Evolutionary conservation across 805 yeast genomes (phyloP).

Genomic region (Wickerhamomyces hampshirensis): DNA sequence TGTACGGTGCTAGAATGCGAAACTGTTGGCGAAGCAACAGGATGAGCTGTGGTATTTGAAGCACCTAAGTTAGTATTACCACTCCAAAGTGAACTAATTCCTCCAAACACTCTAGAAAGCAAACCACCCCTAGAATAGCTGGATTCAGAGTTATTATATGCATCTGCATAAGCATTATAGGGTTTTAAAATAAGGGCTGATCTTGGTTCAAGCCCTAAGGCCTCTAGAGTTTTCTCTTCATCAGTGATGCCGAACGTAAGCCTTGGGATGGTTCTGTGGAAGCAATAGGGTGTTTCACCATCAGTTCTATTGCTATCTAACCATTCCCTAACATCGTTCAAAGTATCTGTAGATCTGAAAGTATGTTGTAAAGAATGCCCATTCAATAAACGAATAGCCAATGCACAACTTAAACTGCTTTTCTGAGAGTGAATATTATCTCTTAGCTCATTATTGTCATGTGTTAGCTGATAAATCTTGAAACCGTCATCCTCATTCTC

Average conservation of each 20-base stretch:
- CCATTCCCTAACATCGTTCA: conserved; percentile 59
- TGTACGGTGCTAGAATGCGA: background rate
- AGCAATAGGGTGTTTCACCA: conserved; percentile 38
- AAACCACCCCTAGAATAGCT: conserved; percentile 20
- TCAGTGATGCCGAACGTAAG: conserved; percentile 58
- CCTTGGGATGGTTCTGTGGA: conserved; percentile 54
- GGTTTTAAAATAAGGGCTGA: conserved; percentile 76
- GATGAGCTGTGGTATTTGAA: conserved; percentile 2
- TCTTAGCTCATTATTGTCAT: conserved; percentile 9
- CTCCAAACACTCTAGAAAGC: conserved; percentile 28
- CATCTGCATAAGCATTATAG: conserved; percentile 27
- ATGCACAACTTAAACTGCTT: conserved; percentile 29
- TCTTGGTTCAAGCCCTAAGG: conserved; percentile 61
- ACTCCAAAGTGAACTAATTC: conserved; percentile 32
- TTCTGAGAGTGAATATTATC: conserved; percentile 17
- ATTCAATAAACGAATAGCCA: conserved; percentile 63
- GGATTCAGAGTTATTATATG: conserved; percentile 20
- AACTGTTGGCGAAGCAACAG: too few species aligned
- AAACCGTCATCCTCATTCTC: conserved; percentile 27
- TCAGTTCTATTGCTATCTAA: conserved; percentile 48
- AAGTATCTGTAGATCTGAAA: conserved; percentile 41
- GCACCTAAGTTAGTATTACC: conserved; percentile 2
- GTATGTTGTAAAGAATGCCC: conserved; percentile 52
- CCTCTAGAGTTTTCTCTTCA: conserved; percentile 49
- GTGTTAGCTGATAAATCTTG: conserved; percentile 19